Percentiles rank a stretch among this genome's conserved stretches.
Evolutionary conservation across 1,139 yeast genomes (phyloP).

Genomic region (Yamadazyma conglobata): DNA sequence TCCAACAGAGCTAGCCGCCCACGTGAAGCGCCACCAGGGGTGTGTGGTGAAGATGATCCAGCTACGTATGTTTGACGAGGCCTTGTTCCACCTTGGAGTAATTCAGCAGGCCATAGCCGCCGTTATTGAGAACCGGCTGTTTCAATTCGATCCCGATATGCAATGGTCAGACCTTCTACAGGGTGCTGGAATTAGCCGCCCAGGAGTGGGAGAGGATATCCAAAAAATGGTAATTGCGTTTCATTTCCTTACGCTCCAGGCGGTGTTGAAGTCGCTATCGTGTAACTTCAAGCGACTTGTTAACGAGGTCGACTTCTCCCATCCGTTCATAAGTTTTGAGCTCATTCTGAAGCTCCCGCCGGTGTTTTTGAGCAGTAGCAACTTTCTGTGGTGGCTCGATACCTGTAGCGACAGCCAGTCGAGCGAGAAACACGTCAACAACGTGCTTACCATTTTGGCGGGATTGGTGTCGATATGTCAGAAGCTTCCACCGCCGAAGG

Average conservation of each 20-base stretch:
- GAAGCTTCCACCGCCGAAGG: neutral
- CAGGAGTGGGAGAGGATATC: too few relatives aligned
- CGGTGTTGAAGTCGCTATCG: constrained; percentile 25
- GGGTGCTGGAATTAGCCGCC: too few relatives aligned
- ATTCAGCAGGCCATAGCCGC: constrained; percentile 10
- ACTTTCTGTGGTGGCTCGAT: constrained; percentile 24
- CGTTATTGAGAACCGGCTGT: neutral
- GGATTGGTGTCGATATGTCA: constrained; percentile 23
- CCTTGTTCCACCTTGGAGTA: constrained; percentile 13
- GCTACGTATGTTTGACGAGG: constrained; percentile 1
- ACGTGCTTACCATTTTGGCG: constrained; percentile 19
- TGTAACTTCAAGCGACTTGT: constrained; percentile 14
- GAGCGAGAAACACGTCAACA: constrained; percentile 14
- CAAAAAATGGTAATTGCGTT: constrained; percentile 26
- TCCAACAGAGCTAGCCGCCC: neutral
- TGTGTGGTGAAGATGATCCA: constrained; percentile 3
- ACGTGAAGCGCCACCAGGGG: constrained; percentile 5
- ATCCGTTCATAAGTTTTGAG: neutral
- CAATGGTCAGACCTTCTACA: too few relatives aligned
- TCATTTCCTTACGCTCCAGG: constrained; percentile 31
- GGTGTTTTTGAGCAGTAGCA: constrained; percentile 20
- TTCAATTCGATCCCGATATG: neutral
- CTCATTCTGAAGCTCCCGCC: constrained; percentile 9
- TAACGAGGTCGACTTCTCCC: neutral
- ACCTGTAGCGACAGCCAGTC: neutral